A percentile compares a stretch with the other conserved stretches of the same genome.
Evolutionary conservation across 352 stramenopile genomes (phyloP).

Genomic region (Globisporangium nodosum): DNA sequence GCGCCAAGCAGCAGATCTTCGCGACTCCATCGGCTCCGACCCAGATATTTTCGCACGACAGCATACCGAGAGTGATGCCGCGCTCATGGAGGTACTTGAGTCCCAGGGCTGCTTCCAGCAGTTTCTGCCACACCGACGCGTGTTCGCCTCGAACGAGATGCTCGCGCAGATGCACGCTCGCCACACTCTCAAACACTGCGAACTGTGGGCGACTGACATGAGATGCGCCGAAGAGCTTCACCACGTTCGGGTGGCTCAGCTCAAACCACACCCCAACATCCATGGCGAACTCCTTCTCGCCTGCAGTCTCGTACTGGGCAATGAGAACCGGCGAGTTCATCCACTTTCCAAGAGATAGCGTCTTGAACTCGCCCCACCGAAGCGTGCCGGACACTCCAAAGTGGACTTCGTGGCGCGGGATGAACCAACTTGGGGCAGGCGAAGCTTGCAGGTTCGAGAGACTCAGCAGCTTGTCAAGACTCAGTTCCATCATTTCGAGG

Average conservation of each 20-base stretch:
- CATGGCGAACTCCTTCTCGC: not conserved
- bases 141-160: not conserved
- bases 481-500: constrained; percentile 1
- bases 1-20: constrained; percentile 5
- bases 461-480: not conserved
- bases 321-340: constrained; percentile 6
- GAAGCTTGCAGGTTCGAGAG: not conserved
- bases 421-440: constrained; percentile 4
- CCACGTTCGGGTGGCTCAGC: constrained; percentile 19
- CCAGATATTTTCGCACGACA: constrained; percentile 10
- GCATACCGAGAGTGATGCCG: constrained; percentile 22
- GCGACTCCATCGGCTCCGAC: constrained; percentile 5
- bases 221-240: constrained; percentile 13
- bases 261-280: constrained; percentile 3
- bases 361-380: not conserved
- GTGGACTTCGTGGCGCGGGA: constrained; percentile 10
- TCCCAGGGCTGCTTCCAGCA: constrained; percentile 15
- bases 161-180: constrained; percentile 2
- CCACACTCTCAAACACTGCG: constrained; percentile 4
- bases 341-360: not conserved
- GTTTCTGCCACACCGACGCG: not conserved
- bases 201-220: constrained; percentile 4
- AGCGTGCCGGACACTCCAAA: not conserved
- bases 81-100: constrained; percentile 55
- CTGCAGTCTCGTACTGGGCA: not conserved